A percentile compares a stretch with the other conserved stretches of the same genome.
Conservation (phyloP, 768 basidiomycete species). For the Macrolepiota albuminosa region DNA sequence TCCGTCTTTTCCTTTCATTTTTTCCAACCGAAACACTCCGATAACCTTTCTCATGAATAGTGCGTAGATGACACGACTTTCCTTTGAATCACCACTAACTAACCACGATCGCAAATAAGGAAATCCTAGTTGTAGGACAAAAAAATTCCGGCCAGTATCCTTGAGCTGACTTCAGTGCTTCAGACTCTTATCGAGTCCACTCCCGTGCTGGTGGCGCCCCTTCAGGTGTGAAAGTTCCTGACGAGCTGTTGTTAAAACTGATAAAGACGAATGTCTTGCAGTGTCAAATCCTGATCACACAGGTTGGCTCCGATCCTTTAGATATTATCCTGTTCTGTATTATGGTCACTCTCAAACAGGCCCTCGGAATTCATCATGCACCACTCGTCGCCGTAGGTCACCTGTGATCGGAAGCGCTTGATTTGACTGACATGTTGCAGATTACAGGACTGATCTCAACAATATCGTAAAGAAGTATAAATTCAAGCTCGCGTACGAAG, state of each 20-base stretch:
- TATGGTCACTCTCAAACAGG: neutral
- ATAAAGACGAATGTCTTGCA: neutral
- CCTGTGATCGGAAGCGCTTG: neutral
- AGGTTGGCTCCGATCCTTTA: neutral
- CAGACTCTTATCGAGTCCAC: neutral
- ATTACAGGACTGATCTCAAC: conserved; percentile 9
- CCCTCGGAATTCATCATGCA: no score
- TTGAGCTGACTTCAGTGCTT: neutral
- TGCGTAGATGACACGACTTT: neutral
- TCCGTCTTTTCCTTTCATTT: neutral
- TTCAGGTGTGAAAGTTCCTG: neutral
- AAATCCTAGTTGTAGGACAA: neutral
- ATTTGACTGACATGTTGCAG: neutral
- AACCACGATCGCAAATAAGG: neutral
- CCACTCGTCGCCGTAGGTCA: neutral
- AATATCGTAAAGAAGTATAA: conserved; percentile 8
- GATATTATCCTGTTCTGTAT: neutral
- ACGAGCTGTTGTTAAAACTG: neutral
- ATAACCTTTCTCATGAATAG: neutral
- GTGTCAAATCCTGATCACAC: neutral
- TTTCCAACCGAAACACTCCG: neutral
- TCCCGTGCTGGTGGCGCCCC: neutral
- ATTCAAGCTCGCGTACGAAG: neutral
- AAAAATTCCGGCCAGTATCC: neutral
- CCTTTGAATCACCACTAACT: no score